Conservation (phyloP, 2,329 filamentous ascomycete species). For the Fusarium odoratissimum region DNA sequence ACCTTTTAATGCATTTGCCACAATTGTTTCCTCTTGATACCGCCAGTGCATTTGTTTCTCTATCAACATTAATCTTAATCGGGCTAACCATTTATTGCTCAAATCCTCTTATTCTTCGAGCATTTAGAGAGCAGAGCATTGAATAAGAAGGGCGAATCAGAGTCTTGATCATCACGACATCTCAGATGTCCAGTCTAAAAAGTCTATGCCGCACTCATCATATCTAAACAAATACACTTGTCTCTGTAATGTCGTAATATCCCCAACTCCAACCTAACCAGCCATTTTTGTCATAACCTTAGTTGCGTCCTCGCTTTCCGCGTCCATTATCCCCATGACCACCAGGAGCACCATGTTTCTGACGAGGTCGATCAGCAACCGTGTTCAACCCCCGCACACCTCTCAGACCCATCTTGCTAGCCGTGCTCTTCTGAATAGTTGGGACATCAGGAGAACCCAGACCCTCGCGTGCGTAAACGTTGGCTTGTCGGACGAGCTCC, state of each 20-base stretch:
- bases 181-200: slow-evolving; percentile 5
- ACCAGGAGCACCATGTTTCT: slow-evolving; percentile 32
- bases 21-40: too few species aligned
- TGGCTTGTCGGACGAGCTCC: slow-evolving; percentile 62
- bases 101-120: too few species aligned
- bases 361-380: slow-evolving; percentile 56
- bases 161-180: slow-evolving; percentile 1
- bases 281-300: not conserved
- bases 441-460: slow-evolving; percentile 62
- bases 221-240: slow-evolving; percentile 3
- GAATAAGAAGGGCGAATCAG: too few species aligned
- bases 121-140: too few species aligned
- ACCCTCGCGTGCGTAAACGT: slow-evolving; percentile 60
- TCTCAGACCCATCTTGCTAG: slow-evolving; percentile 69
- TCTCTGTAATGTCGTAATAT: slow-evolving; percentile 6
- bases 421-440: slow-evolving; percentile 57
- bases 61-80: too few species aligned
- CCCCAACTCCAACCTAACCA: slow-evolving; percentile 10
- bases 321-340: slow-evolving; percentile 15
- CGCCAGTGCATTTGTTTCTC: too few species aligned
- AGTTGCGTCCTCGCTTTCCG: slow-evolving; percentile 21
- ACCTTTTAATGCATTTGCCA: too few species aligned
- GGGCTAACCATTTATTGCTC: too few species aligned
- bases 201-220: slow-evolving; percentile 12
- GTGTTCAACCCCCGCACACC: slow-evolving; percentile 62